A percentile compares a stretch with the other conserved stretches of the same genome.
phyloP scores from a whole-genome alignment of 2,329 filamentous ascomycete species.

The Aotearoamyces nothofagi region DNA sequence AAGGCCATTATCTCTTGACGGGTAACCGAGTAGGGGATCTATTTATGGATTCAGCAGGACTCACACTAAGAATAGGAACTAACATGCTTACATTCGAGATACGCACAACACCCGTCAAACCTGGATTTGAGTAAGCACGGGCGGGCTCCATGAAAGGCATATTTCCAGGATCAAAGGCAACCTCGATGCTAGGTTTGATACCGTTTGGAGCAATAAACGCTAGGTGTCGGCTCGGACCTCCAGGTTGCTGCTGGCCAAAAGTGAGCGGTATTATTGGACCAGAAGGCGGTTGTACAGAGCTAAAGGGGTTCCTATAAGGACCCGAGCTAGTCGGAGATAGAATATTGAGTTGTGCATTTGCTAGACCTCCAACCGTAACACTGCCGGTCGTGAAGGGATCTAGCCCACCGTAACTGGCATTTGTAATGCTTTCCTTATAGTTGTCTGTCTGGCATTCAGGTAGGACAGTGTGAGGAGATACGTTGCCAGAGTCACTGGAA shows the following conservation, averaged over 20 bases:
- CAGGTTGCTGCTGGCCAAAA: not conserved
- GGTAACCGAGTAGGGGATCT: constrained; percentile 41
- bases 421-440: not conserved
- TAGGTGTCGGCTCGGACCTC: constrained; percentile 2
- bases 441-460: no score
- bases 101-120: constrained; percentile 19
- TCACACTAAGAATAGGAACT: not conserved
- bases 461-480: no score
- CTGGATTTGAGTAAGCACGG: constrained; percentile 11
- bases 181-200: constrained; percentile 11
- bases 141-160: constrained; percentile 22
- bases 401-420: not conserved
- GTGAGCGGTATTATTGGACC: not conserved
- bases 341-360: constrained; percentile 1
- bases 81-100: constrained; percentile 21
- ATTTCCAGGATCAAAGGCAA: constrained; percentile 15
- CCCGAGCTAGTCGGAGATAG: not conserved
- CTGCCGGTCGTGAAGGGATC: constrained; percentile 1
- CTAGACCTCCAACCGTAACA: not conserved
- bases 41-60: constrained; percentile 4
- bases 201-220: constrained; percentile 1
- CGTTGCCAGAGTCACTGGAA: not conserved
- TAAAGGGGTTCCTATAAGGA: not conserved
- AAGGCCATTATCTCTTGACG: constrained; percentile 41
- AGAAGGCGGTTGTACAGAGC: not conserved